Evolutionary conservation across 2,329 filamentous ascomycete genomes (phyloP), one percentile per base, ranked within the genome.

Genomic region (Lecanosticta acicola): DNA sequence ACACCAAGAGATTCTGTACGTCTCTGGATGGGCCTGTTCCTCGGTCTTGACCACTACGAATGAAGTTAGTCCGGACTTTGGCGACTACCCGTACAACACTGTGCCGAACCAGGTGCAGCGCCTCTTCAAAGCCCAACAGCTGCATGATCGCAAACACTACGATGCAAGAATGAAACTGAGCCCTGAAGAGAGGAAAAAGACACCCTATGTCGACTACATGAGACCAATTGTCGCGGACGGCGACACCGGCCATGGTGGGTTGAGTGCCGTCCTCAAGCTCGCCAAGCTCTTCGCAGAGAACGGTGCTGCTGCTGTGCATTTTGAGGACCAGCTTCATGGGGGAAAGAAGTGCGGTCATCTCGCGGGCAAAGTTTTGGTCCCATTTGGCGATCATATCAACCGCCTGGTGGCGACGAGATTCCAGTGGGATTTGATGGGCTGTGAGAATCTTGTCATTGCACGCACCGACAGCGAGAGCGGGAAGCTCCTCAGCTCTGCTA

Each of bases 291-390:
- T 98, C 60, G 93, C 93, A 14, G 93, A 98, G 71, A 94, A 94
- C 58, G 93, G 93, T 43, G 93, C 93, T 1, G 93, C 93, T 0
- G 93, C 85, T 7, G 93, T 98, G 2, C 93, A 98, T 68, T 95
- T 98, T 52, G 93, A 98, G 68, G 93, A 98, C 64, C 93, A 98
- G 70, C 79, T 97, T 38, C 93, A 97, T 64, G 93, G 93, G 35
- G 93, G 93, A 50, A 98, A 98, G 76, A 98, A 97, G 71, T 98
- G 93, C 64, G 93, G 93, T 13, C 93, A 98, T 70, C 73, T 97
- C 50, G 93, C 93, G 1, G 93, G 93, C 57, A 98, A 97, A 67
- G 93, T 97, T 1, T 75, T 98, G 7, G 93, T 97, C 2, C 91
- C 93, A 0, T 81, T 90, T 0, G 86, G 89, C 50, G 93, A 97